phyloP scores from a whole-genome alignment of 73 alveolate genomes.

The Paramecium sonneborni region DNA sequence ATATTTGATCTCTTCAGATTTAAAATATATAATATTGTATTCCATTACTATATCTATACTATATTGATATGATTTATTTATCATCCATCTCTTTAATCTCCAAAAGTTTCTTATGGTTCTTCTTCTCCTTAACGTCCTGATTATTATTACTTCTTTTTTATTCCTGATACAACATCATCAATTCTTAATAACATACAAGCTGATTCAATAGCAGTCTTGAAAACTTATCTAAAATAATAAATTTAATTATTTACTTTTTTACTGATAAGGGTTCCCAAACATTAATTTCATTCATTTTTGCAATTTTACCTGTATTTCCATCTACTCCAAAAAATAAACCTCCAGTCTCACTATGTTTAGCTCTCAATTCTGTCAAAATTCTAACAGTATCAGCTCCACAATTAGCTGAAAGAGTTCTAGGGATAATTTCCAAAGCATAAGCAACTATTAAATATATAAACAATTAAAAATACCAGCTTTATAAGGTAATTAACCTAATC shows the following conservation, averaged over 20 bases:
- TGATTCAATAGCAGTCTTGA: slow-evolving; percentile 92
- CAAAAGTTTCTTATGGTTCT: slow-evolving; percentile 61
- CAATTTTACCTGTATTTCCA: slow-evolving; percentile 97
- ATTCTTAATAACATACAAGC: slow-evolving; percentile 96
- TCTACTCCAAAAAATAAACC: slow-evolving; percentile 92
- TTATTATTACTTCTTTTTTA: slow-evolving; percentile 82
- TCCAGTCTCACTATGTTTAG: slow-evolving; percentile 92
- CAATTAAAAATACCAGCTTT: slow-evolving; percentile 69
- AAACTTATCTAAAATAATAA: slow-evolving; percentile 74
- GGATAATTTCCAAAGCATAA: slow-evolving; percentile 97
- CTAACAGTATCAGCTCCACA: slow-evolving; percentile 99
- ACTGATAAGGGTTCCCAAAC: slow-evolving; percentile 99
- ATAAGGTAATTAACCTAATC: slow-evolving; percentile 95
- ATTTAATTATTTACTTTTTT: slow-evolving; percentile 67
- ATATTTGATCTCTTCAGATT: background rate
- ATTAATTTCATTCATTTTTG: slow-evolving; percentile 91
- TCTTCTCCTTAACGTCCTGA: slow-evolving; percentile 57
- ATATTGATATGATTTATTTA: background rate
- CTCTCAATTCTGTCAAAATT: slow-evolving; percentile 97
- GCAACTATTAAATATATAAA: slow-evolving; percentile 73
- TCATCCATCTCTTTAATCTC: slow-evolving; percentile 71
- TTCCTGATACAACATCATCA: slow-evolving; percentile 96
- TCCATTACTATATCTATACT: background rate
- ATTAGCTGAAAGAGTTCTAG: slow-evolving; percentile 94
- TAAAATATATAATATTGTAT: background rate